These are phyloP conservation scores for Psilocybe tampanensis DNA, from an alignment of 768 basidiomycete genomes.

Conservation along the genomic window DNA sequence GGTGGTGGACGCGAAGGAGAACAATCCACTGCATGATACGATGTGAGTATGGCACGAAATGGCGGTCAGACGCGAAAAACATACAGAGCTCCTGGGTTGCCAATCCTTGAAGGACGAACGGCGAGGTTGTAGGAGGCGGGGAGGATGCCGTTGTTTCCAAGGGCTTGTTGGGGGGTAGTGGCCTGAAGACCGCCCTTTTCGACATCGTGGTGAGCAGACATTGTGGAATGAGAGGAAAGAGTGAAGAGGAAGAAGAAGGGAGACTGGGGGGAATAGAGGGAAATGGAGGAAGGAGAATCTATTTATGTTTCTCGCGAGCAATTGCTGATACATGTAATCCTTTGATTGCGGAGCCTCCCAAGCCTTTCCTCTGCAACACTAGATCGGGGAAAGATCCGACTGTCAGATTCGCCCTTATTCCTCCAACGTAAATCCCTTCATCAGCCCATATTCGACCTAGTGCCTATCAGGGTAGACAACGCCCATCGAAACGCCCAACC, in stretches of 20 bases:
- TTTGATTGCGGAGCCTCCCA: constrained; percentile 10
- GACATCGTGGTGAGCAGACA: constrained; percentile 26
- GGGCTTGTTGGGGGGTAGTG: constrained; percentile 27
- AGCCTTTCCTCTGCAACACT: not conserved
- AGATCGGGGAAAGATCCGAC: not conserved
- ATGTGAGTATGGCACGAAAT: not conserved
- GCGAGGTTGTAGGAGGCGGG: constrained; percentile 22
- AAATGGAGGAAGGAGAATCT: constrained; percentile 14
- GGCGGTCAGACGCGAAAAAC: not conserved
- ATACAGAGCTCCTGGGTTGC: constrained; percentile 52
- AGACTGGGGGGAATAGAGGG: constrained; percentile 1
- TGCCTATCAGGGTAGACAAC: not conserved
- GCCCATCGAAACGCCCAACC: not conserved
- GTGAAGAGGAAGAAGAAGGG: not conserved
- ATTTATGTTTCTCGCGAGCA: too few relatives aligned
- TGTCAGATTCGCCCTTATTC: not conserved
- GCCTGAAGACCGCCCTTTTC: constrained; percentile 39
- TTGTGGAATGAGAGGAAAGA: not conserved
- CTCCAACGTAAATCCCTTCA: not conserved
- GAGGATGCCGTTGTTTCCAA: constrained; percentile 21
- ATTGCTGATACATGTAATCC: too few relatives aligned
- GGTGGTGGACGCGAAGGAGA: constrained; percentile 84
- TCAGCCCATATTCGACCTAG: constrained; percentile 1
- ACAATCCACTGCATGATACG: constrained; percentile 57
- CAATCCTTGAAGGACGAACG: constrained; percentile 41